These are phyloP conservation scores for Apiospora rasikravindrae DNA, from an alignment of 2,329 filamentous ascomycete species.

Conservation along the genomic window DNA sequence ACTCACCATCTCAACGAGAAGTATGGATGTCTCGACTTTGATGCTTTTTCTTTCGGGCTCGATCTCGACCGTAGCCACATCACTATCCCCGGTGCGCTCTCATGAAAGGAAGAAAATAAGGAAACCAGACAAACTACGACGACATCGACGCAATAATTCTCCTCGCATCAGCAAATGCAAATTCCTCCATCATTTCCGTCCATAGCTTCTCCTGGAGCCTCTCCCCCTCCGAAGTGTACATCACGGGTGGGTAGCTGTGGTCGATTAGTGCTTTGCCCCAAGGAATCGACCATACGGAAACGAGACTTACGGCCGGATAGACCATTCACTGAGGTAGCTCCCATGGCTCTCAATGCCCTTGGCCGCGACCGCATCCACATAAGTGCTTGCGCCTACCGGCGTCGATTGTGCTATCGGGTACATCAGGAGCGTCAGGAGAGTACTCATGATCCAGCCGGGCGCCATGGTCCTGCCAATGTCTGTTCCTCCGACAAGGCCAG, in stretches of 20 bases:
- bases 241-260: background rate
- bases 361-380: conserved; percentile 1
- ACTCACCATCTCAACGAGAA: background rate
- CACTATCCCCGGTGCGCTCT: background rate
- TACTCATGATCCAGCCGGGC: background rate
- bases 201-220: background rate
- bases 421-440: conserved; percentile 19
- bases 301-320: conserved; percentile 8
- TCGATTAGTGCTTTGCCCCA: background rate
- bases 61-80: background rate
- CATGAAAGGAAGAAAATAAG: too few relatives aligned
- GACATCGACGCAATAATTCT: background rate
- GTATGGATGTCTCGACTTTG: background rate
- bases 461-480: background rate
- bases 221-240: conserved; percentile 7
- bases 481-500: background rate
- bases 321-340: conserved; percentile 14
- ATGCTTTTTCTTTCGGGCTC: background rate
- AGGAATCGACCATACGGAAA: background rate
- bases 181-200: conserved; percentile 16
- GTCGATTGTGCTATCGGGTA: conserved; percentile 17
- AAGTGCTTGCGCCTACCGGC: conserved; percentile 12
- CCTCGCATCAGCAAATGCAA: background rate
- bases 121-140: background rate
- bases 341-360: conserved; percentile 9